These are phyloP conservation scores for Stereum hirsutum DNA, from an alignment of 1,284 basidiomycete genomes.

Conservation along the genomic window DNA sequence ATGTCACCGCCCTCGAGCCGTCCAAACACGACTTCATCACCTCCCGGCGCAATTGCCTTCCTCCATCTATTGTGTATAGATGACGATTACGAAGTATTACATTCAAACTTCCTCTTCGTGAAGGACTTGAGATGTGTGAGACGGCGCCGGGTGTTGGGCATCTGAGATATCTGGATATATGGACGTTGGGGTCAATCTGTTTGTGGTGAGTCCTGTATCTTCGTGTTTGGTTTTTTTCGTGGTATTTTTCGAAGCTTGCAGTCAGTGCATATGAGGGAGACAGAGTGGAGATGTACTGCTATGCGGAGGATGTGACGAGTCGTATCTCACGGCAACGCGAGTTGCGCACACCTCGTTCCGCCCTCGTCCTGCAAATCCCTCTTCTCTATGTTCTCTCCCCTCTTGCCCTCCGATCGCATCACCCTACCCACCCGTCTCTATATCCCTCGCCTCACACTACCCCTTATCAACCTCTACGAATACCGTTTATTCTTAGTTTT, in stretches of 20 bases:
- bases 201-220: constrained; percentile 35
- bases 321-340: background rate
- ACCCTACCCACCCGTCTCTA: constrained; percentile 52
- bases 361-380: background rate
- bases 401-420: background rate
- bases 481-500: background rate
- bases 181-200: constrained; percentile 38
- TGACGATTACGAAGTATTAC: too few relatives aligned
- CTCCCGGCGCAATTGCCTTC: too few relatives aligned
- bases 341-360: background rate
- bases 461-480: background rate
- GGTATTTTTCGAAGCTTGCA: constrained; percentile 63
- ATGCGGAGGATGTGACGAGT: constrained; percentile 48
- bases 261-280: too few relatives aligned
- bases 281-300: constrained; percentile 45
- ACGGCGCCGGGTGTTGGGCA: constrained; percentile 57
- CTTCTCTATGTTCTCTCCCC: background rate
- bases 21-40: too few relatives aligned
- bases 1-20: too few relatives aligned
- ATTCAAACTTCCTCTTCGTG: constrained; percentile 38
- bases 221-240: constrained; percentile 57
- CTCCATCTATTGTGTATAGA: too few relatives aligned
- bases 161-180: constrained; percentile 65
- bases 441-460: constrained; percentile 37
- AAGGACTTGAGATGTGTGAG: constrained; percentile 67